A percentile compares a stretch with the other conserved stretches of the same genome.
Conservation (phyloP, 2,329 filamentous ascomycete species). For the Dryadomyces quercivorus region DNA sequence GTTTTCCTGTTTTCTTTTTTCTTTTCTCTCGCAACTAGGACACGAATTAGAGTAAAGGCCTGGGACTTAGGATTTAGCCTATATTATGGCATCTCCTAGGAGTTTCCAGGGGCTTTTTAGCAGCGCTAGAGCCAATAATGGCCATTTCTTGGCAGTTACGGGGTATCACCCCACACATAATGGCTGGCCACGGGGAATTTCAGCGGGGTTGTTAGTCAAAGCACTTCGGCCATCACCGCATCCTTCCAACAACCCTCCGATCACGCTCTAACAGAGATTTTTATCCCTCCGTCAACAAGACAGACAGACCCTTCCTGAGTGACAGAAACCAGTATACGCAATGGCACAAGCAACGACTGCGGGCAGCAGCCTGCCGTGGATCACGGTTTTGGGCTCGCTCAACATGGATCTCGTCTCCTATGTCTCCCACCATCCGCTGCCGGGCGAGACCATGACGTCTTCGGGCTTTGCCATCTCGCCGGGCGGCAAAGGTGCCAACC, state of each 20-base stretch:
- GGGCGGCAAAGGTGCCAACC: constrained; percentile 92
- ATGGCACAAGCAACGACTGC: neutral
- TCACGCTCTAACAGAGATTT: neutral
- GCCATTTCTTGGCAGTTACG: too few species aligned
- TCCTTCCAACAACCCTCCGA: neutral
- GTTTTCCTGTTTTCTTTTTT: too few species aligned
- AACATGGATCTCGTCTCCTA: constrained; percentile 90
- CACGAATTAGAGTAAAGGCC: too few species aligned
- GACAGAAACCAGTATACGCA: neutral
- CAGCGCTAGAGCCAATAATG: too few species aligned
- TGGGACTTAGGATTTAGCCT: too few species aligned
- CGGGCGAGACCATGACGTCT: constrained; percentile 80
- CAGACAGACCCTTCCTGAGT: neutral
- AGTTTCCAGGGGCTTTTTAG: too few species aligned
- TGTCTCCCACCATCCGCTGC: constrained; percentile 68
- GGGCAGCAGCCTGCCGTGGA: constrained; percentile 27
- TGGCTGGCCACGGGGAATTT: too few species aligned
- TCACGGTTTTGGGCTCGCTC: constrained; percentile 82
- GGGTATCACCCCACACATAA: too few species aligned
- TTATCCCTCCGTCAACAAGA: neutral
- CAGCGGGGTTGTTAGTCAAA: neutral
- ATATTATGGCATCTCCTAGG: too few species aligned
- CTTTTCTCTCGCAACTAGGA: too few species aligned
- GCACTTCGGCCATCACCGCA: neutral
- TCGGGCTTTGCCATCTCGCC: constrained; percentile 66